These are phyloP conservation scores for Aurinia saxatilis DNA, from an alignment of 345 rosid genomes.

Conservation along the genomic window DNA sequence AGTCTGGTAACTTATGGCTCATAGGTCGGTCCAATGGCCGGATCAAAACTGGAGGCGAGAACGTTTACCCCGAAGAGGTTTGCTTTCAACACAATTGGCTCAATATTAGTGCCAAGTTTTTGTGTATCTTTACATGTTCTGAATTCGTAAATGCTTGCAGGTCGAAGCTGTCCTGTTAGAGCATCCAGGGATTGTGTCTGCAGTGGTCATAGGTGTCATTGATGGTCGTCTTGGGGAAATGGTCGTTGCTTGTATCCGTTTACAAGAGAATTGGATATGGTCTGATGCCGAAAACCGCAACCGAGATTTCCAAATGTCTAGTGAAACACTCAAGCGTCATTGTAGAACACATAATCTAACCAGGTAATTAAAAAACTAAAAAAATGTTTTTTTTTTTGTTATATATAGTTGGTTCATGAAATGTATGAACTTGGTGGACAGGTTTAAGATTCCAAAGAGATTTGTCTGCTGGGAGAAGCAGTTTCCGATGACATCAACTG, in stretches of 20 bases:
- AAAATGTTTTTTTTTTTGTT: not conserved
- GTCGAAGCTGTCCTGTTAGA: conserved; percentile 50
- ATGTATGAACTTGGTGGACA: conserved; percentile 30
- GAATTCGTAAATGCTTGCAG: conserved; percentile 18
- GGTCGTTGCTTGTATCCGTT: conserved; percentile 63
- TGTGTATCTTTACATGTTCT: not conserved
- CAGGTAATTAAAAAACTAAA: conserved; percentile 28
- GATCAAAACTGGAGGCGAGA: conserved; percentile 86
- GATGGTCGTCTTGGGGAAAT: conserved; percentile 59
- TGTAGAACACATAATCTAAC: conserved; percentile 54
- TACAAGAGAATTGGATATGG: conserved; percentile 64
- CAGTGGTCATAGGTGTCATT: conserved; percentile 54
- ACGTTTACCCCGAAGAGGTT: conserved; percentile 88
- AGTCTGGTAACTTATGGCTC: conserved; percentile 65
- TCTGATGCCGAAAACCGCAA: conserved; percentile 22
- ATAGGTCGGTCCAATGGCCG: conserved; percentile 62
- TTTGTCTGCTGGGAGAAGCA: conserved; percentile 58
- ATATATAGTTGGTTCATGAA: not conserved
- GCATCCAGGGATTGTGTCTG: conserved; percentile 55
- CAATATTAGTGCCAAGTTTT: not conserved
- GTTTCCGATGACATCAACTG: conserved; percentile 60
- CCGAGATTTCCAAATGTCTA: conserved; percentile 31
- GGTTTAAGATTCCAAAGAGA: conserved; percentile 70
- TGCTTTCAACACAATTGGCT: conserved; percentile 9
- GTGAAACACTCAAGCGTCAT: conserved; percentile 39